These are phyloP conservation scores for Chloris gayana DNA, from an alignment of 176 grass and related monocot species.

Conservation along the genomic window DNA sequence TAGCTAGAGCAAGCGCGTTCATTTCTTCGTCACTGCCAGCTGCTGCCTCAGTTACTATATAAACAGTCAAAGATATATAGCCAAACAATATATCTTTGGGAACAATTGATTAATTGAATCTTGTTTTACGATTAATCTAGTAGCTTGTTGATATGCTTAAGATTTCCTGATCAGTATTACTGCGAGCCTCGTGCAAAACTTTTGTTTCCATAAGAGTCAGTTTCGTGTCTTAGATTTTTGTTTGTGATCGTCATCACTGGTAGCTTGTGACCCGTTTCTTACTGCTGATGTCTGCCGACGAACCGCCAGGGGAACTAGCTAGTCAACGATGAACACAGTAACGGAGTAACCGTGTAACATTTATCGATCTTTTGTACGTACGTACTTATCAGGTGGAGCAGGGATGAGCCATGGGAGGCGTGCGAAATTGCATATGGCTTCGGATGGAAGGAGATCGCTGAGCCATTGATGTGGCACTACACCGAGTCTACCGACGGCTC, in stretches of 20 bases:
- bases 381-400: constrained; percentile 57
- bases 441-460: constrained; percentile 36
- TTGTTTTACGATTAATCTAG: not conserved
- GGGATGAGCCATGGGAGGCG: constrained; percentile 36
- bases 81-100: not conserved
- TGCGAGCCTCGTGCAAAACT: not conserved
- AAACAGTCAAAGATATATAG: not conserved
- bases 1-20: not conserved
- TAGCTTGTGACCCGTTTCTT: not conserved
- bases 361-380: not conserved
- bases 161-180: not conserved
- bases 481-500: constrained; percentile 41
- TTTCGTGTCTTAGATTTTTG: too few relatives aligned
- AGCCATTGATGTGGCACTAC: constrained; percentile 38
- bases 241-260: not conserved
- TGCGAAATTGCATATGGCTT: not conserved
- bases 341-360: too few relatives aligned
- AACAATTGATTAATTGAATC: not conserved
- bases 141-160: not conserved
- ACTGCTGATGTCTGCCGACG: not conserved
- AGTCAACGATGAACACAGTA: not conserved
- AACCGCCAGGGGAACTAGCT: not conserved
- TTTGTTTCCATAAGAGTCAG: too few relatives aligned
- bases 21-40: not conserved
- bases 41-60: not conserved